These are phyloP conservation scores for Saccharomycopsis malanga DNA, from an alignment of 805 yeast genomes.

Conservation along the genomic window DNA sequence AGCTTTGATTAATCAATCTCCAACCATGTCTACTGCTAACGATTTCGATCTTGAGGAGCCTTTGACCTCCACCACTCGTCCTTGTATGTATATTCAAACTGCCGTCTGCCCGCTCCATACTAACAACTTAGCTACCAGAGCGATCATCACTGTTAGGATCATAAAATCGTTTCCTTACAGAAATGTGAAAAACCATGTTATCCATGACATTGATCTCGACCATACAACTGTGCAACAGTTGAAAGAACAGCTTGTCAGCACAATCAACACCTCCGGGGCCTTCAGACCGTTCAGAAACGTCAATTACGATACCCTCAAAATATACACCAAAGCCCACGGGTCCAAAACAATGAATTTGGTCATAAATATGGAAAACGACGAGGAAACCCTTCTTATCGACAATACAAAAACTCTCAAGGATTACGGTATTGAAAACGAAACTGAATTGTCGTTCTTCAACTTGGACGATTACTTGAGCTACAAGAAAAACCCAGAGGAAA, in stretches of 20 bases:
- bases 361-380: slow-evolving; percentile 80
- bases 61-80: slow-evolving; percentile 70
- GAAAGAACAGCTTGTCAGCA: slow-evolving; percentile 41
- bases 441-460: slow-evolving; percentile 83
- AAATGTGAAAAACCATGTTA: slow-evolving; percentile 71
- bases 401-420: slow-evolving; percentile 37
- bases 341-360: slow-evolving; percentile 89
- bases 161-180: slow-evolving; percentile 89
- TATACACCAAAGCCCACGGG: slow-evolving; percentile 93
- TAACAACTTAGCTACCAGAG: slow-evolving; percentile 39
- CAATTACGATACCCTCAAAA: slow-evolving; percentile 65
- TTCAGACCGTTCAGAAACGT: slow-evolving; percentile 80
- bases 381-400: slow-evolving; percentile 58
- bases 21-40: slow-evolving; percentile 20
- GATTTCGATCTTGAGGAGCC: slow-evolving; percentile 56
- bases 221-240: slow-evolving; percentile 59
- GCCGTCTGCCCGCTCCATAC: neutral
- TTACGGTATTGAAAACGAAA: slow-evolving; percentile 73
- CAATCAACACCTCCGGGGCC: slow-evolving; percentile 51
- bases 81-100: slow-evolving; percentile 34
- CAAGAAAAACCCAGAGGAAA: slow-evolving; percentile 81
- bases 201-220: slow-evolving; percentile 64
- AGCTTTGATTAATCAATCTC: no score
- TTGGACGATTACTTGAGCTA: slow-evolving; percentile 55
- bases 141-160: slow-evolving; percentile 77